Base-by-base conservation (phyloP, 495 filamentous ascomycete genomes). In the Lepidopterella palustris region DNA sequence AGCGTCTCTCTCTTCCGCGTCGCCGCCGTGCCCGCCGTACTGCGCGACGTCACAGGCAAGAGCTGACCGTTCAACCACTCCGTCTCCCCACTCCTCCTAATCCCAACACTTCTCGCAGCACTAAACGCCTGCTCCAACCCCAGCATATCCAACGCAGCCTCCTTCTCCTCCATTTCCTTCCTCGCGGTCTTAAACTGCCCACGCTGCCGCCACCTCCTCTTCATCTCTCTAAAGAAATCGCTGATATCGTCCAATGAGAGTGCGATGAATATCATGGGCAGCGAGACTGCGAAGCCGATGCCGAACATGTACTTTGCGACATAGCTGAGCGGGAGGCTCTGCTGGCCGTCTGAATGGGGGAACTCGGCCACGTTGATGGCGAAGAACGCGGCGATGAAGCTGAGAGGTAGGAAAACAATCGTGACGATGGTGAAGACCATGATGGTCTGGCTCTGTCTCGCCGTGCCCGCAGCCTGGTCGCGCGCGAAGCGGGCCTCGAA, bases 351-450 rank as follows among this genome's bases (percentile, higher is more conserved):
- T 23, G n/a, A 3, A 20, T 71, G 69, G 2, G 70, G 73, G 48
- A 82, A 88, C 53, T 86, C 80, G 11, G 67, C 59, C 51, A 88
- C 71, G 49, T 84, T 82, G 67, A 88, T 85, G 0, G 84, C 80
- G 70, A 87, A 87, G 48, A 88, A 80, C 1, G 81, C 79, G 0
- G 82, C 78, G 59, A 88, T 86, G 67, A 89, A 89, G 4, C 78
- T 81, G 53, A 87, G 68, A 0, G 85, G 84, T 3, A 89, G 71
- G 74, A 87, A 87, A 28, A 87, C 68, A 48, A 86, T 86, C 0
- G 84, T 87, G 5, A 87, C 85, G 59, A 87, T 82, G 5, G 86
- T 90, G 61, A 89, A 89, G 6, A 89, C 80, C 78, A 90, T 84
- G 58, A 88, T 83, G 4, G 84, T 87, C 62, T 87, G 83, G n/a